Conservation (phyloP, 805 yeast genomes). For the Candida golubevii region DNA sequence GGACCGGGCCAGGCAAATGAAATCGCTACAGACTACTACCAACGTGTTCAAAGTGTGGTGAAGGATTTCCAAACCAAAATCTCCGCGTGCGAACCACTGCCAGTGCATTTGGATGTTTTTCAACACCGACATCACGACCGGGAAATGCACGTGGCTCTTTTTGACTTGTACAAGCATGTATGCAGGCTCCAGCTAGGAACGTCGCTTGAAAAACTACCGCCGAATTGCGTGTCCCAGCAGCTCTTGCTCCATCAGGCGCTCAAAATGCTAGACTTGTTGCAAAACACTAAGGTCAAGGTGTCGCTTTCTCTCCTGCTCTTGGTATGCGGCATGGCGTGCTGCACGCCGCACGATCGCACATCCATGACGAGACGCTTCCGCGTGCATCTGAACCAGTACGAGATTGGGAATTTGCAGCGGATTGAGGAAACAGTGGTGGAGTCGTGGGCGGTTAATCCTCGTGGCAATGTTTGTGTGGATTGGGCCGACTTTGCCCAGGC, state of each 20-base stretch:
- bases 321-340: constrained; percentile 31
- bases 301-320: constrained; percentile 18
- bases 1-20: neutral
- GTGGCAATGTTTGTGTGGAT: constrained; percentile 14
- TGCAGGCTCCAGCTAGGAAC: constrained; percentile 14
- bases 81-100: constrained; percentile 10
- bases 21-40: constrained; percentile 10
- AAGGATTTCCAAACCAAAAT: constrained; percentile 5
- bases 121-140: constrained; percentile 6
- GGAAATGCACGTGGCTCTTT: constrained; percentile 12
- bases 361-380: constrained; percentile 19
- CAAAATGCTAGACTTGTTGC: constrained; percentile 9
- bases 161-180: constrained; percentile 13
- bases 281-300: constrained; percentile 12
- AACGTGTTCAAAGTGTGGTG: constrained; percentile 1
- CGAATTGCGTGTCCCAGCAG: constrained; percentile 11
- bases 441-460: constrained; percentile 15
- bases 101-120: constrained; percentile 11
- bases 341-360: constrained; percentile 21
- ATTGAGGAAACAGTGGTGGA: constrained; percentile 16
- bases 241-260: constrained; percentile 11
- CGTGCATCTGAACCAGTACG: constrained; percentile 21
- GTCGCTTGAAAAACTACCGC: constrained; percentile 11
- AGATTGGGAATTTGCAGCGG: constrained; percentile 17
- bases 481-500: constrained; percentile 16